A percentile compares a stretch with the other conserved stretches of the same genome.
Evolutionary conservation across 1,284 basidiomycete species (phyloP).

Genomic region (Cryptococcus hybrid): DNA sequence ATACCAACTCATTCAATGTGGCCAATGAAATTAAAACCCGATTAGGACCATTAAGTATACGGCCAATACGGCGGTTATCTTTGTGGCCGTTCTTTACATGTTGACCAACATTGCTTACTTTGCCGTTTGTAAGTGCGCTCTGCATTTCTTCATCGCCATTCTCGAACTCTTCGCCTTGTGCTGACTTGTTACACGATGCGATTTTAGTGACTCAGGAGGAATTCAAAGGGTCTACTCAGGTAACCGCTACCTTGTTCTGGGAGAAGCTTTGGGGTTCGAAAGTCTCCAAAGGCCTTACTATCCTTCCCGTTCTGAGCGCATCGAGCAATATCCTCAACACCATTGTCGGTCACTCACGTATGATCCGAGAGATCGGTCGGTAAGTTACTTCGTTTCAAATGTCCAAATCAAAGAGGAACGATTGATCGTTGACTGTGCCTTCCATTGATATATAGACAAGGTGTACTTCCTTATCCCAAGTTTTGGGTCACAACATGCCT

Average conservation of each 20-base stretch:
- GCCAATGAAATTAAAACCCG: slow-evolving; percentile 52
- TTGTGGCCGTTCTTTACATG: slow-evolving; percentile 37
- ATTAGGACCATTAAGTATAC: slow-evolving; percentile 36
- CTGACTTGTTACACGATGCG: background rate
- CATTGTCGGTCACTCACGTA: slow-evolving; percentile 52
- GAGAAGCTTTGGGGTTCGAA: slow-evolving; percentile 45
- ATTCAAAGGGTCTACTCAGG: slow-evolving; percentile 35
- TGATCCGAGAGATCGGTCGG: slow-evolving; percentile 39
- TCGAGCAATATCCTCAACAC: slow-evolving; percentile 37
- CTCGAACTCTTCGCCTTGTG: no score
- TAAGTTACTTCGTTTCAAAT: slow-evolving; percentile 7
- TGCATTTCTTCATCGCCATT: background rate
- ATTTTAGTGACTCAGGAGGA: slow-evolving; percentile 36
- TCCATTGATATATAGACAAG: slow-evolving; percentile 21
- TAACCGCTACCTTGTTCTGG: slow-evolving; percentile 48
- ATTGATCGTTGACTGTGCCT: background rate
- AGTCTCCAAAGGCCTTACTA: slow-evolving; percentile 28
- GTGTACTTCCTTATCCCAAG: slow-evolving; percentile 43
- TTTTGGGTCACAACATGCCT: slow-evolving; percentile 39
- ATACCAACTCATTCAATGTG: slow-evolving; percentile 54
- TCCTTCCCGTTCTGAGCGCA: slow-evolving; percentile 48
- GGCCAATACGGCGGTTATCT: slow-evolving; percentile 27
- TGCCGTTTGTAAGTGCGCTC: slow-evolving; percentile 30
- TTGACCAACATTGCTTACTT: slow-evolving; percentile 47
- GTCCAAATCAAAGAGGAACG: background rate